Evolutionary conservation across 2,329 filamentous ascomycete genomes (phyloP), one percentile per base, ranked within the genome.

Genomic region (Verticillium nubilum): DNA sequence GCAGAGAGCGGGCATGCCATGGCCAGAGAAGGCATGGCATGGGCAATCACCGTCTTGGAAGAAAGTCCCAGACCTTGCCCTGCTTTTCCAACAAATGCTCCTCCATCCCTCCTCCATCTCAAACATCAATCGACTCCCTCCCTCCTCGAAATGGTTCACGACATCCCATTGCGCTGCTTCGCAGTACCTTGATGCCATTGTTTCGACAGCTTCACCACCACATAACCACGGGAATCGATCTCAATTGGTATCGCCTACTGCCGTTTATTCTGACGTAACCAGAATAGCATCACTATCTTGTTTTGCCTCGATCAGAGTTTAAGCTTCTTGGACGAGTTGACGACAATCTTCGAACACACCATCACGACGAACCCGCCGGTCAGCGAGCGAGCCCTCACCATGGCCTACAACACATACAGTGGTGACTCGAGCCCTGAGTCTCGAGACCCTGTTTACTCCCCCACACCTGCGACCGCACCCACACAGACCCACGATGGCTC

Each of bases 321-420:
- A 31, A 47, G n/a, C 5, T 6, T 25, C 12, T 9, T 19, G 2
- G 35, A 23, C 42, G 6, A 47, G 42, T 5, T 23, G n/a, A 47
- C 19, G n/a, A 47, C 17, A 23, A 4, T 47, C 19, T 25, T 13
- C 19, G 10, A 4, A n/a, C 5, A 47, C n/a, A 7, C 42, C 19
- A 12, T 5, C 17, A 47, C 42, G 19, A 47, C n/a, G 9, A 23
- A n/a, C 42, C 5, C 42, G 23, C 19, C 6, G 19, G 35, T 17
- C 42, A 23, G 42, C 42, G n/a, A 47, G 42, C n/a, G n/a, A 12
- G 13, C 42, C 42, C 10, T n/a, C 9, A 9, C 9, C 42, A 47
- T 76, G 42, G n/a, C 42, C 17, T n/a, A 25, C 42, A 23, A 25
- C 42, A 25, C n/a, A 19, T 47, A 47, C 42, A 23, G 42, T 12